Base-by-base conservation (phyloP, 345 rosid species). In the Ceriops zippeliana region DNA sequence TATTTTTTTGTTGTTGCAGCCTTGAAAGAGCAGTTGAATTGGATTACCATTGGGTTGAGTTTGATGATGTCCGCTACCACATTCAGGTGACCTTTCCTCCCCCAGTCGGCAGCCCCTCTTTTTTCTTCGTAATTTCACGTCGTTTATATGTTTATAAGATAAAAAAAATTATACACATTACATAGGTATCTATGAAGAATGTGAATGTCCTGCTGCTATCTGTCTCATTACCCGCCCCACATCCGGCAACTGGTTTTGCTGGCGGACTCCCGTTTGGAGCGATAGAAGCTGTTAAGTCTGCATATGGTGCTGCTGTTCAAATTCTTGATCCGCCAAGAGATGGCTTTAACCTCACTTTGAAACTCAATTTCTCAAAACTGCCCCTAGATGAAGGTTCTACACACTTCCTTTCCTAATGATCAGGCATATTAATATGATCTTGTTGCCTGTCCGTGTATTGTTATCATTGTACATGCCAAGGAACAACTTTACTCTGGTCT, bases 301-400 rank as follows among this genome's bases (percentile, higher is more conserved):
- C 95, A 2, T 96, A 92, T 56, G 93, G 89, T 26, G 83, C 77
- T 0, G 83, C 78, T 26, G 95, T 92, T 51, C 99, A 96, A 75
- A 96, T 96, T 65, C 95, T 96, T 61, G 99, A 96, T 82, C 98
- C 99, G 72, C 99, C 98, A 16, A 84, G 91, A 77, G 98, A 92
- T 80, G 98, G 98, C 71, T 95, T 84, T 76, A 90, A 88, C 78
- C 86, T 96, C 73, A 96, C 97, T n/a, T 59, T 96, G 76, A 96
- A 92, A 76, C 84, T 96, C 62, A 96, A 92, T 70, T 85, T 96
- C 66, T 86, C 86, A 7, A 92, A 96, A 84, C 83, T 92, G 76
- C 97, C 91, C 71, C 82, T 84, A 3, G 83, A 92, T 79, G 97
- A 96, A 96, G 99, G 98, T 91, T 83, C 77, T 66, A 58, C 67